Evolutionary conservation across 2,329 filamentous ascomycete genomes (phyloP).

Genomic region (Xylaria sp.): DNA sequence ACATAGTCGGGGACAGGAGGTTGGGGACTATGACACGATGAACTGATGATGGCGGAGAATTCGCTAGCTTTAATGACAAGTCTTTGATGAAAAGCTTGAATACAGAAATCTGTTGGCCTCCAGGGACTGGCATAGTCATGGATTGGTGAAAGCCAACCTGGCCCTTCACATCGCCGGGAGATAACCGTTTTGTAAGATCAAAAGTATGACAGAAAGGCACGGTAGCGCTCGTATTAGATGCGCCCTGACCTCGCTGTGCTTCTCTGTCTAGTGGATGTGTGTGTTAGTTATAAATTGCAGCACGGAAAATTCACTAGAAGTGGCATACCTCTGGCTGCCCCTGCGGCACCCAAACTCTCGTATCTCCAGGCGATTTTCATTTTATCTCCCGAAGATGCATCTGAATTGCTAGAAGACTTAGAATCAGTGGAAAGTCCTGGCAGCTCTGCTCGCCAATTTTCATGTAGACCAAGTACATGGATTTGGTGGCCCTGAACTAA

Average conservation of each 20-base stretch:
- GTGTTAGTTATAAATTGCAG: constrained; percentile 18
- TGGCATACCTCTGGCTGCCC: constrained; percentile 71
- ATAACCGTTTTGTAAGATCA: constrained; percentile 74
- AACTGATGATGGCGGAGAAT: constrained; percentile 68
- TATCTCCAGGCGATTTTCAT: constrained; percentile 99
- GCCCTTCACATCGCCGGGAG: constrained; percentile 60
- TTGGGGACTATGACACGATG: constrained; percentile 89
- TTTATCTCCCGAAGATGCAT: constrained; percentile 67
- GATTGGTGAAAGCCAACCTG: constrained; percentile 63
- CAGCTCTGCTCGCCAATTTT: constrained; percentile 84
- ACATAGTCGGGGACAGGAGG: constrained; percentile 86
- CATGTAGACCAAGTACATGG: constrained; percentile 83
- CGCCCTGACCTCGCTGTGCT: constrained; percentile 39
- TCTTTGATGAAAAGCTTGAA: constrained; percentile 73
- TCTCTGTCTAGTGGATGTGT: constrained; percentile 45
- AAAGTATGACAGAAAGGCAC: constrained; percentile 76
- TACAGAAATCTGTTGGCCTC: constrained; percentile 56
- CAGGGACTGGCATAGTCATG: constrained; percentile 41
- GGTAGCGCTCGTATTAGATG: constrained; percentile 38
- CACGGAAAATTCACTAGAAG: constrained; percentile 23
- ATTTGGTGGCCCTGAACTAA: constrained; percentile 90
- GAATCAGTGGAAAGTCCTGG: constrained; percentile 72
- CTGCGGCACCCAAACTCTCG: constrained; percentile 81
- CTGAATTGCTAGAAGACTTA: constrained; percentile 55
- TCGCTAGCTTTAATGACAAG: constrained; percentile 65